Evolutionary conservation across 106 monocot species (phyloP), one percentile per base, ranked within the genome.

Genomic region (Dendrobium catenatum): DNA sequence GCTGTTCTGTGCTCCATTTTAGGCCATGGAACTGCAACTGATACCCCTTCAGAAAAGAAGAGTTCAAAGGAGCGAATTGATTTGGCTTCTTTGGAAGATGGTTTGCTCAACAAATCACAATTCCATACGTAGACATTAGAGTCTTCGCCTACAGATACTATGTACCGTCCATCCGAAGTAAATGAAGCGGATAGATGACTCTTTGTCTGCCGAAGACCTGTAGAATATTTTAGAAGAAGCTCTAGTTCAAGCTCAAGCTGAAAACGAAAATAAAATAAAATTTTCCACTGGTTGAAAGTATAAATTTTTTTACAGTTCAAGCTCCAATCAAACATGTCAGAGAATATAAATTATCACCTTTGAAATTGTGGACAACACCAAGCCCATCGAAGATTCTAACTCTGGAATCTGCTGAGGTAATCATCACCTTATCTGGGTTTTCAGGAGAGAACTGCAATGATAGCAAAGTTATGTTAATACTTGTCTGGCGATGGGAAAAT

Each of bases 61-160:
- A 72, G 76, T 46, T 97, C 90, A 26, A 81, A 92, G 2, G 94
- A 86, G 16, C 85, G 81, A 58, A 82, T 78, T 11, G 91, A 87
- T 66, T 84, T 89, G 20, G 70, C 37, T 29, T 70, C 67, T 67
- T 84, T 87, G 15, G 84, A 80, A 11, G 79, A 75, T 26, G 68
- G 51, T 7, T 22, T 44, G 44, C 27, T 72, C n/a, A 86, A 72
- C 40, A 18, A 54, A 58, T 85, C 82, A 19, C 84, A 84, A 72
- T 90, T 94, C 90, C 91, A 97, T 33, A 97, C 78, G 82, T 94
- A 91, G 55, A 97, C 86, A 42, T 83, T 72, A 22, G 90, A 97
- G 80, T 94, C 89, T 6, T 88, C 85, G 9, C 88, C 89, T 8
- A 88, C 88, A 5, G 94, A 97, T 73, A 97, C 84, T 20, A 97